Evolutionary conservation across 2,329 filamentous ascomycete genomes (phyloP), one percentile per base, ranked within the genome.

Genomic region (Paecilomyces niveus): DNA sequence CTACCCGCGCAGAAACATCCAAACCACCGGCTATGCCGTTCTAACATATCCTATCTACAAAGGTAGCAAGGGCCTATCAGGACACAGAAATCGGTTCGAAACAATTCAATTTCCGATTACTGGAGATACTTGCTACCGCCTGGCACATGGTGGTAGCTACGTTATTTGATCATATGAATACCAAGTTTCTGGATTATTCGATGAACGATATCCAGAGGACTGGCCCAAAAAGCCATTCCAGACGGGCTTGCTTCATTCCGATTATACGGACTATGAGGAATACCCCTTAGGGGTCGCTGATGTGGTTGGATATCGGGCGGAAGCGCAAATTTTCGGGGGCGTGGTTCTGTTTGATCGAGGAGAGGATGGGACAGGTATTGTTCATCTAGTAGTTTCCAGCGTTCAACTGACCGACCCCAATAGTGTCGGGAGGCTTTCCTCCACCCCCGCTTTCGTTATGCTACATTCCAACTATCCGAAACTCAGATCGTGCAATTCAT

Each of bases 391-490:
- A 8, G 39, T 53, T 45, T 29, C 54, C 29, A 59, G 13, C 33
- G 21, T 29, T 10, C 18, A 26, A 18, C 49, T 51, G 8, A 51
- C 6, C 8, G 6, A 21, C 24, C 8, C 11, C 52, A 29, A 11
- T 54, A 61, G 59, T 61, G 57, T 29, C 55, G 53, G 3, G 33
- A 59, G 22, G 32, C 33, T 22, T 60, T 61, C 26, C 58, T 61
- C 10, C 58, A 62, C 53, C 58, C 60, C 0, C 35, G 54, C 3
- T 32, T 21, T 6, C n/a, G 56, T 49, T 58, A 29, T 39, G 18
- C 13, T 10, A 22, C 57, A 56, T 53, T 51, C 31, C 49, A 56
- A 22, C 29, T 61, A 53, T 53, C 56, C n/a, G 58, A 60, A n/a
- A n/a, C 18, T 1, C 58, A 60, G 53, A 22, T 60, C 21, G 24